Conservation (phyloP, 2,329 filamentous ascomycete species). For the Penicillium occitanis region DNA sequence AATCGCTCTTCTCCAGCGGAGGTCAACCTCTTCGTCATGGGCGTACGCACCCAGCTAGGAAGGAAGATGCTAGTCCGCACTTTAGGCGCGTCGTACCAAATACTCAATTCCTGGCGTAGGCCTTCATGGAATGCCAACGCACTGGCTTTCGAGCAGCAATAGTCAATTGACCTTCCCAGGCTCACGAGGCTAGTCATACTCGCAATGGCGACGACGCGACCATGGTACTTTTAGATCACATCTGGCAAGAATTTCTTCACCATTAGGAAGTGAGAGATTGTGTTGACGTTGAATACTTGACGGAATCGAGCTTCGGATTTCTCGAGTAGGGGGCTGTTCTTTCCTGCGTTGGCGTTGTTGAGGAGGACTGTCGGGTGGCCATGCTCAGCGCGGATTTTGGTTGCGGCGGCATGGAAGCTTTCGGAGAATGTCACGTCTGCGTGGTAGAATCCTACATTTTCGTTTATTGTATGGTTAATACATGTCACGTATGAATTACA, state of each 20-base stretch:
- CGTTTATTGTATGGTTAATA: neutral
- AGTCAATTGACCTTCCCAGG: neutral
- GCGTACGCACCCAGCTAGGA: neutral
- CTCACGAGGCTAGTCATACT: neutral
- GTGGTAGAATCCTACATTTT: neutral
- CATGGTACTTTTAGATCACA: neutral
- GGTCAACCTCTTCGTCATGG: neutral
- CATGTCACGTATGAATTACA: too few relatives aligned
- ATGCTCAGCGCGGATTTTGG: neutral
- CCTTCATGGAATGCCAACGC: neutral
- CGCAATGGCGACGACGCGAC: neutral
- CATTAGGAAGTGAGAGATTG: neutral
- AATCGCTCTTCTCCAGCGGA: neutral
- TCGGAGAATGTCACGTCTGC: neutral
- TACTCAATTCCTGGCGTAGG: neutral
- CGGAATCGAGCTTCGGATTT: neutral
- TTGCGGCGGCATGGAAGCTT: neutral
- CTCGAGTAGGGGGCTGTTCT: neutral
- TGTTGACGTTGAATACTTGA: neutral
- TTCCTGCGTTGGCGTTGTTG: neutral
- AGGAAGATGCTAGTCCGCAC: neutral
- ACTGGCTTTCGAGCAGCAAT: neutral
- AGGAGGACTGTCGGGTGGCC: neutral
- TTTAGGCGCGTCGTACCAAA: neutral
- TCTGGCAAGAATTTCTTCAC: neutral